Evolutionary conservation across 2,329 filamentous ascomycete genomes (phyloP).

Genomic region (Pyrenophora teres): DNA sequence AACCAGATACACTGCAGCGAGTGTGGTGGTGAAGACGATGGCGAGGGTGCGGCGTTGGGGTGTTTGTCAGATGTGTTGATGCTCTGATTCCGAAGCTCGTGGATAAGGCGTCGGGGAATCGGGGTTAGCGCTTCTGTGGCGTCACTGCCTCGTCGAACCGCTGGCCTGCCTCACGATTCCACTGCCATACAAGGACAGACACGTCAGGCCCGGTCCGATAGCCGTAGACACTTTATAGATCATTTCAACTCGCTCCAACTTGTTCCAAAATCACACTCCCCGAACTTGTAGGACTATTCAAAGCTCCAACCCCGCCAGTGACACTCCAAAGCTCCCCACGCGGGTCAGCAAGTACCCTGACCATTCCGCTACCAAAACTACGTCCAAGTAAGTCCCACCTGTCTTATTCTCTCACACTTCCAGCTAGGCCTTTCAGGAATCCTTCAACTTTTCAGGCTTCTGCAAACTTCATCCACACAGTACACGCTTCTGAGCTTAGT

Average conservation of each 20-base stretch:
- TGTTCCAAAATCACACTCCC: too few relatives aligned
- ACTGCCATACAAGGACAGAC: constrained; percentile 38
- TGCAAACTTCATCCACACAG: constrained; percentile 9
- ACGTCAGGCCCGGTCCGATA: constrained; percentile 34
- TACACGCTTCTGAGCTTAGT: constrained; percentile 5
- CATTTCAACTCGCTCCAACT: not conserved
- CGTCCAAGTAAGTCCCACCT: not conserved
- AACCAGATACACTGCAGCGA: constrained; percentile 1
- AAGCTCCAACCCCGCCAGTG: constrained; percentile 14
- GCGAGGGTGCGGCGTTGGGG: constrained; percentile 23
- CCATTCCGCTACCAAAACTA: not conserved
- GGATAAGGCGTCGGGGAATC: constrained; percentile 10
- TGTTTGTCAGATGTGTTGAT: constrained; percentile 42
- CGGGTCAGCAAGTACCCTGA: constrained; percentile 15
- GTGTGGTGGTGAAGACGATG: constrained; percentile 20
- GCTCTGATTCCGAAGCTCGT: constrained; percentile 32
- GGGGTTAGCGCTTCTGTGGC: constrained; percentile 22
- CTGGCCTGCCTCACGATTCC: constrained; percentile 27
- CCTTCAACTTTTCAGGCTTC: constrained; percentile 16
- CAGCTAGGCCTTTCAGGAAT: not conserved
- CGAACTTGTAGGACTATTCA: not conserved
- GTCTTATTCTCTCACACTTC: not conserved
- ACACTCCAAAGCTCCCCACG: constrained; percentile 16
- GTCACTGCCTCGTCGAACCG: constrained; percentile 27
- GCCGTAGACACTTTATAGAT: not conserved